phyloP scores from a whole-genome alignment of 1,139 yeast genomes.

The Blastobotrys aristatus region DNA sequence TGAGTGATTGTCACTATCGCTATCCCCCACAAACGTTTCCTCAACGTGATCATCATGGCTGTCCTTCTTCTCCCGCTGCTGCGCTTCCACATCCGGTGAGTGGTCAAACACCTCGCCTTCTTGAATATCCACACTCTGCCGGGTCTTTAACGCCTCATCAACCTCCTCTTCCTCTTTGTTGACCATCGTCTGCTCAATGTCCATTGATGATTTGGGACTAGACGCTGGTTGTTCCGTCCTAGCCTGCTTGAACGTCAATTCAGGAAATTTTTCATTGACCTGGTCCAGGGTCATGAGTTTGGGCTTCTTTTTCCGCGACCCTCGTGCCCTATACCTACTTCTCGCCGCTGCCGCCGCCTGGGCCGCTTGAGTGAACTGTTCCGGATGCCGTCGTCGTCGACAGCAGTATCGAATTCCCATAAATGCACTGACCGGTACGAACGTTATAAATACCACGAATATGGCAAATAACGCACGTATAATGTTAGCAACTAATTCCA shows the following conservation, averaged over 20 bases:
- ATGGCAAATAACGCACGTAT: slow-evolving; percentile 22
- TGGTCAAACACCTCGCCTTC: slow-evolving; percentile 8
- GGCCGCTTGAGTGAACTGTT: slow-evolving; percentile 15
- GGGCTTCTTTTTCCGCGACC: slow-evolving; percentile 29
- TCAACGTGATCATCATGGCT: not conserved
- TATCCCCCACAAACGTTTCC: slow-evolving; percentile 6
- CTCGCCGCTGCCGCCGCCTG: slow-evolving; percentile 6
- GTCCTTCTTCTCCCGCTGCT: not conserved
- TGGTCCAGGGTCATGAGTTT: slow-evolving; percentile 50
- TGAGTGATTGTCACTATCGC: not conserved
- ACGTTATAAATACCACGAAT: slow-evolving; percentile 20
- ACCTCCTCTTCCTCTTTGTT: not conserved
- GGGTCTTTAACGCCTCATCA: not conserved
- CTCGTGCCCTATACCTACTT: slow-evolving; percentile 18
- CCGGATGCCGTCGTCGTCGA: slow-evolving; percentile 28
- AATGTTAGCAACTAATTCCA: slow-evolving; percentile 20
- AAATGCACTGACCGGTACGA: slow-evolving; percentile 29
- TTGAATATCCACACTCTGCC: not conserved
- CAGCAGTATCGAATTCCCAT: slow-evolving; percentile 35
- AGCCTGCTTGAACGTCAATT: slow-evolving; percentile 49
- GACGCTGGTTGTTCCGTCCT: slow-evolving; percentile 12
- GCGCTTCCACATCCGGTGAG: slow-evolving; percentile 5
- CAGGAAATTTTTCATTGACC: slow-evolving; percentile 63
- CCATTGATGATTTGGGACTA: not conserved
- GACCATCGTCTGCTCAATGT: not conserved